Base-by-base conservation (phyloP, 2,329 filamentous ascomycete species). In the Apiospora rasikravindrae region DNA sequence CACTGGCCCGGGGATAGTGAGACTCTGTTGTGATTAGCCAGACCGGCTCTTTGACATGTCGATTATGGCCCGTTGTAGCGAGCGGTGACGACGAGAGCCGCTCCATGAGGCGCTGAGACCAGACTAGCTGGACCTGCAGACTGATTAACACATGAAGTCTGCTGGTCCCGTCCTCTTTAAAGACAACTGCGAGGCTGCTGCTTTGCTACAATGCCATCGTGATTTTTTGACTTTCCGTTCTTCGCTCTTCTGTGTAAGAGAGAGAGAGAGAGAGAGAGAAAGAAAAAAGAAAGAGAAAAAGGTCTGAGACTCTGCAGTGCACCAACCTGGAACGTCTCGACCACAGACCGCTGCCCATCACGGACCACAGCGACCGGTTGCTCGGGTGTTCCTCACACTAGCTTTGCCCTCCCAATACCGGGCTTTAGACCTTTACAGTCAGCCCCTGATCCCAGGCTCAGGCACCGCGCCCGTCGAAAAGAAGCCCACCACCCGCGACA, bases 1-100 rank as follows among this genome's bases (percentile, higher is more conserved):
- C 24, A 49, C 37, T 26, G 66, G 22, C 29, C 29, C 49, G 49
- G 42, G 66, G 19, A 37, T n/a, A 47, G 47, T 51, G 42, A 51
- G 40, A 29, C 40, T 69, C 26, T 29, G 10, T 47, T 61, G 61
- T 66, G 71, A 69, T 69, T 64, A 64, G 57, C 57, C 57, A 64
- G 33, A 40, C 22, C 57, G 57, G 57, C 57, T 64, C 57, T 64
- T 40, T 64, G 57, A 64, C 57, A 64, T 64, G 57, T 64, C 57
- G 29, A 7, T 64, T 64, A 40, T 64, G 33, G 57, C 57, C 19
- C 33, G 57, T 64, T 40, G 57, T 22, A 64, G 57, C 57, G 57
- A 64, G 57, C 57, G 57, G 57, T 64, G 33, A 64, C 57, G 29
- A n/a, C 53, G 8, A 61, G 29, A 61, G 29, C 29, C 37, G 29